Evolutionary conservation across 768 basidiomycete genomes (phyloP).

Genomic region (Rhizopogon roseolus): DNA sequence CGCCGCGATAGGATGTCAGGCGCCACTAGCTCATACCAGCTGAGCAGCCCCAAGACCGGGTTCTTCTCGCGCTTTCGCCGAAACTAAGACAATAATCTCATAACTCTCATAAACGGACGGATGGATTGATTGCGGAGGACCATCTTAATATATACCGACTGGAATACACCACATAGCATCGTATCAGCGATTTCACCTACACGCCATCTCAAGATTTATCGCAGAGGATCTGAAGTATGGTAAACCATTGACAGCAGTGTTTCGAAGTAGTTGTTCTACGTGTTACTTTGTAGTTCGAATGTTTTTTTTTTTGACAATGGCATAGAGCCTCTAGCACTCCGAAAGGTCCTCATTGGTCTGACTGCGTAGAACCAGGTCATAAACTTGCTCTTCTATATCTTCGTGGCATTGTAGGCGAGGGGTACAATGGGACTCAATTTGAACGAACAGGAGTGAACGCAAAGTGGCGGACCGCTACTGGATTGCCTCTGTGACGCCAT

Average conservation of each 20-base stretch:
- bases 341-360: no score
- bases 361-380: no score
- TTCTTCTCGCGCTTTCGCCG: slow-evolving; percentile 36
- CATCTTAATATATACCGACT: background rate
- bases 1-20: slow-evolving; percentile 48
- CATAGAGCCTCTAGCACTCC: no score
- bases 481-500: no score
- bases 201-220: background rate
- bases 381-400: no score
- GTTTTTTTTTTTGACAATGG: no score
- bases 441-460: no score
- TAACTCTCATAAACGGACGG: background rate
- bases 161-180: background rate
- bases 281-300: no score
- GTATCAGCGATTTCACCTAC: background rate
- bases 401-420: no score
- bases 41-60: slow-evolving; percentile 15
- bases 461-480: no score
- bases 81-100: slow-evolving; percentile 14
- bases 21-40: slow-evolving; percentile 22
- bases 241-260: background rate
- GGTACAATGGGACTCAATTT: no score
- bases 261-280: background rate
- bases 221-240: background rate
- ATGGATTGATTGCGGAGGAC: background rate